Evolutionary conservation across 2,329 filamentous ascomycete genomes (phyloP), one percentile per base, ranked within the genome.

Genomic region (Neofusicoccum cordaticola): DNA sequence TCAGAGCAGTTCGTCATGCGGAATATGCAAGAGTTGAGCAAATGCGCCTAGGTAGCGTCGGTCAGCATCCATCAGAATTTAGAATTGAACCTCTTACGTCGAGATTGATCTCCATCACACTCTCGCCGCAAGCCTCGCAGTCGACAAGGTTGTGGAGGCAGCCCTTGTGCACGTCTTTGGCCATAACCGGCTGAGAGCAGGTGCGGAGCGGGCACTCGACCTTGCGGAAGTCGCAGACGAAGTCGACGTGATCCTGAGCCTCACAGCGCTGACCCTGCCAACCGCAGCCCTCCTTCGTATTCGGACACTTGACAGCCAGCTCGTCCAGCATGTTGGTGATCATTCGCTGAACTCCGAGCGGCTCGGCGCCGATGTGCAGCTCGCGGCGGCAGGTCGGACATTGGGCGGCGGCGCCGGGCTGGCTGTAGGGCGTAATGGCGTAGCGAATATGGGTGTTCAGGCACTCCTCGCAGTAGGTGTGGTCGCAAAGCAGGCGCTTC

Each of bases 381-480:
- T 51, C 47, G 47, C 80, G 80, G 44, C 86, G 83, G 71, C 86
- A 88, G 3, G 83, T 83, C 52, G 86, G 86, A 75, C 86, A 88
- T 39, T 77, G 80, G 69, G 74, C 72, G 67, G 69, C 34, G n/a
- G 61, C 68, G 45, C 53, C 62, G 15, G 53, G 48, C 9, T 45
- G 37, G 44, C 41, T 41, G 13, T 22, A 53, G 42, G 56, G 27
- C 22, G 57, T 37, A 22, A 56, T 41, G 27, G 44, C 47, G 22
- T 31, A 53, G 27, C 42, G 66, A n/a, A 67, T 61, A 34, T 70
- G 66, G 71, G 77, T 74, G 53, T 78, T 80, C 66, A 89, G 78
- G 70, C 86, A 89, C 27, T 83, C 80, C 62, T 81, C 78, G 75
- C 86, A 89, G 76, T 89, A 89, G 67, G 85, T 84, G 75, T 89